Conservation (phyloP, 2,329 filamentous ascomycete genomes). For the Pestalotiopsis sp. region DNA sequence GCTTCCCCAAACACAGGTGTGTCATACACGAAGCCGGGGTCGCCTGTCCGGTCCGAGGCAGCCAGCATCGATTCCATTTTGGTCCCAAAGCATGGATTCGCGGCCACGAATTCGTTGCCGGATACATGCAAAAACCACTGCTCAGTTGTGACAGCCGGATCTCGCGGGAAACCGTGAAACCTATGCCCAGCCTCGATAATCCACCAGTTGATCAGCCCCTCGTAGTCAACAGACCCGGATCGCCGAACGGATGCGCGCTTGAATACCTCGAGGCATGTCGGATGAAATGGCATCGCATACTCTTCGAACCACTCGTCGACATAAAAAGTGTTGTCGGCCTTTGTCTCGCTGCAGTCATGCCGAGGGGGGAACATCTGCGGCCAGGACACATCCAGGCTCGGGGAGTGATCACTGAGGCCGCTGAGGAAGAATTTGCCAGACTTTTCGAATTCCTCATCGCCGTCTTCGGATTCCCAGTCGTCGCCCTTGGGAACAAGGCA, state of each 20-base stretch:
- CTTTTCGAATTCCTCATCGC: constrained; percentile 5
- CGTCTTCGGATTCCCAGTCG: background rate
- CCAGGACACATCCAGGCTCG: background rate
- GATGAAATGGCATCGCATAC: constrained; percentile 9
- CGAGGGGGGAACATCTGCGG: background rate
- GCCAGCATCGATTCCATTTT: background rate
- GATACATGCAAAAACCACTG: background rate
- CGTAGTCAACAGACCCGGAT: background rate
- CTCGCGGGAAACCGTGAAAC: background rate
- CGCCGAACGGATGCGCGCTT: constrained; percentile 5
- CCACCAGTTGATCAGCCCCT: constrained; percentile 5
- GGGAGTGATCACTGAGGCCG: background rate
- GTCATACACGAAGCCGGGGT: background rate
- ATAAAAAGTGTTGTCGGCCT: background rate
- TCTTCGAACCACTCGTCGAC: background rate
- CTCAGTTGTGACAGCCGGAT: background rate
- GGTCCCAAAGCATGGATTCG: background rate
- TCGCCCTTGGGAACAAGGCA: constrained; percentile 2
- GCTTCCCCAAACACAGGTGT: background rate
- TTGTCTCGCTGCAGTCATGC: background rate
- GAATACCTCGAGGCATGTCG: constrained; percentile 7
- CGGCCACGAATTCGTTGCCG: constrained; percentile 6
- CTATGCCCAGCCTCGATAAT: background rate
- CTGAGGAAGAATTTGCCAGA: constrained; percentile 2
- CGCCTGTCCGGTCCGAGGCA: background rate